Evolutionary conservation across 2,329 filamentous ascomycete species (phyloP).

Genomic region (Cladosporium sp.): DNA sequence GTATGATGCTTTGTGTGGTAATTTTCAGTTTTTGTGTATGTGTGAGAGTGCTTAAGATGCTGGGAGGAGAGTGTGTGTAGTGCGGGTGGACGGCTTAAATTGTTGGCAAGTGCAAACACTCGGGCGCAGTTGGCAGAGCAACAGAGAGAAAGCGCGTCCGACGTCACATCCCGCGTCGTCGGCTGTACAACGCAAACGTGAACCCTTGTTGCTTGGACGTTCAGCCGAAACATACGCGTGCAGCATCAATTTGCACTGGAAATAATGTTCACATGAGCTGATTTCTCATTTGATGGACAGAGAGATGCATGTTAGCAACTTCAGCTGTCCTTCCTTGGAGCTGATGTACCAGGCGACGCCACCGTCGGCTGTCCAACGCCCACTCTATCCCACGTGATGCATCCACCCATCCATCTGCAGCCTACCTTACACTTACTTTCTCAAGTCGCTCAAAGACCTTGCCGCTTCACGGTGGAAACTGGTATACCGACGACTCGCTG

Average conservation of each 20-base stretch:
- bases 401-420: neutral
- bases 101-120: constrained; percentile 3
- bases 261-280: neutral
- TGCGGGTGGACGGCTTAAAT: constrained; percentile 17
- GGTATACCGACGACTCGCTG: too few species aligned
- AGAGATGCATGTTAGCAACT: too few species aligned
- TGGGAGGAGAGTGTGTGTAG: constrained; percentile 27
- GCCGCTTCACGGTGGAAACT: too few species aligned
- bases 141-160: neutral
- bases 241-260: neutral
- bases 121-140: constrained; percentile 2
- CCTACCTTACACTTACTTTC: too few species aligned
- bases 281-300: neutral
- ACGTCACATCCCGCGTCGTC: neutral
- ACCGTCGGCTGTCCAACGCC: neutral
- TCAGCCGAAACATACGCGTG: neutral
- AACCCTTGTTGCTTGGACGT: neutral
- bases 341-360: neutral
- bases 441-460: too few species aligned
- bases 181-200: neutral
- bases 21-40: constrained; percentile 25
- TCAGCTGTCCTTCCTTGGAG: too few species aligned
- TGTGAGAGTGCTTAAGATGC: constrained; percentile 22
- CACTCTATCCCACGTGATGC: neutral
- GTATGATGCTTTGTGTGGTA: constrained; percentile 1